These are phyloP conservation scores for Garcia nutans DNA, from an alignment of 345 rosid species.

Conservation along the genomic window DNA sequence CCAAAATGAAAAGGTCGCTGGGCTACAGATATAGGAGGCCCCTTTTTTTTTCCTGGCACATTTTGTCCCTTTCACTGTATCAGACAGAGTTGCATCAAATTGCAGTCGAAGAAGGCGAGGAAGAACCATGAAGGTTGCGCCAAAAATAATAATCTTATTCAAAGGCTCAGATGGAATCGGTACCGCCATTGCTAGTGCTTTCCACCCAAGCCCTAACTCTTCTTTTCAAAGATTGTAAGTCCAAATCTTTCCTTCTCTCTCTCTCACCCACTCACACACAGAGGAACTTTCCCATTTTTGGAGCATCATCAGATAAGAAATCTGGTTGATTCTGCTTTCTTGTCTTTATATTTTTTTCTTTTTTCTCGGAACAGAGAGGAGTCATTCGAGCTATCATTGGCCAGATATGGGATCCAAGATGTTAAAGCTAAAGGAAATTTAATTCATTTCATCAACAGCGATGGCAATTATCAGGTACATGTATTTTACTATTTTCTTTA, in stretches of 20 bases:
- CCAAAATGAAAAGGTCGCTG: no score
- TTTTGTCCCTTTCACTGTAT: no score
- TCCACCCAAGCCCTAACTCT: slow-evolving; percentile 46
- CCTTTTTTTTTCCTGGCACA: no score
- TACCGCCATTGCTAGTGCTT: slow-evolving; percentile 41
- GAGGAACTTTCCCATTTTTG: no score
- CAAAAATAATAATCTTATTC: slow-evolving; percentile 49
- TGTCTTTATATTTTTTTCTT: not conserved
- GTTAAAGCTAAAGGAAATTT: slow-evolving; percentile 42
- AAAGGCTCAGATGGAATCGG: slow-evolving; percentile 53
- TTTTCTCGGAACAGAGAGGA: slow-evolving; percentile 44
- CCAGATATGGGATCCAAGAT: slow-evolving; percentile 44
- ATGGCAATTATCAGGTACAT: slow-evolving; percentile 55
- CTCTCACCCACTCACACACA: not conserved
- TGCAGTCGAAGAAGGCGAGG: not conserved
- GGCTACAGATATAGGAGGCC: no score
- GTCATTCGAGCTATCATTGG: slow-evolving; percentile 53
- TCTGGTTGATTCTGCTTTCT: not conserved
- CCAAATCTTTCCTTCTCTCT: not conserved
- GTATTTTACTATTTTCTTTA: not conserved
- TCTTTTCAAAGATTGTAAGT: slow-evolving; percentile 49
- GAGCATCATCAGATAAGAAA: not conserved
- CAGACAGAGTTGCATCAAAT: no score
- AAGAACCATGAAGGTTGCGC: slow-evolving; percentile 51
- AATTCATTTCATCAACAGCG: slow-evolving; percentile 51